These are phyloP conservation scores for Aegilops speltoides DNA, from an alignment of 176 grass and related monocot species.

Conservation along the genomic window DNA sequence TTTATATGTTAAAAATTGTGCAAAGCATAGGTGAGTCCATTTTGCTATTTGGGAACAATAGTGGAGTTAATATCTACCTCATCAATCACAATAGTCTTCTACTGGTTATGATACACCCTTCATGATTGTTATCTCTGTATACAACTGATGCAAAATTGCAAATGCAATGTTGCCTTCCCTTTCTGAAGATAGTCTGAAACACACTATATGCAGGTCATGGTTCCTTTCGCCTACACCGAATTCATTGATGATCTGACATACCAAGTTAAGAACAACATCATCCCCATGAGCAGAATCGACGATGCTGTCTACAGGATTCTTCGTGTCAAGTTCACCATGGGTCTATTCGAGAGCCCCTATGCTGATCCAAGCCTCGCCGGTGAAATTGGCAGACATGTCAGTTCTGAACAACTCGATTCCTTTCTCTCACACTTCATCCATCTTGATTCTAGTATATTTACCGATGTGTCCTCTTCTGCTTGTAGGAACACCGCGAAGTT, in stretches of 20 bases:
- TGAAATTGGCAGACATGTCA: conserved; percentile 57
- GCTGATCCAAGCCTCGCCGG: conserved; percentile 46
- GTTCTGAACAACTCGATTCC: background rate
- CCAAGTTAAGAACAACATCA: conserved; percentile 60
- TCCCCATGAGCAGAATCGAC: conserved; percentile 76
- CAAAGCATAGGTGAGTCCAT: background rate
- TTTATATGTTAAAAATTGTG: background rate
- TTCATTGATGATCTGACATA: conserved; percentile 57
- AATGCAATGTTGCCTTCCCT: background rate
- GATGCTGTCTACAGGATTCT: conserved; percentile 76
- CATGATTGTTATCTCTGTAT: background rate
- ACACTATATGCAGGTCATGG: conserved; percentile 55
- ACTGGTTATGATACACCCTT: background rate
- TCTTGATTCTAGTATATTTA: background rate
- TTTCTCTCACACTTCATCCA: background rate
- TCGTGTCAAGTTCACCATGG: conserved; percentile 76
- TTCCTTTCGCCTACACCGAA: conserved; percentile 58
- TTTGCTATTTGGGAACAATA: background rate
- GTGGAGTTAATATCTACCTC: background rate
- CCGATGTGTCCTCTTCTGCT: background rate
- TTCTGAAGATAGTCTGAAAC: background rate
- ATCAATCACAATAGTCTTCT: too few relatives aligned
- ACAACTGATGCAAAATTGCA: background rate
- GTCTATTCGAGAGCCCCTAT: conserved; percentile 64
- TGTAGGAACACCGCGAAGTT: conserved; percentile 63